Evolutionary conservation across 1,284 basidiomycete species (phyloP), one percentile per base, ranked within the genome.

Genomic region (Cutaneotrichosporon sp.): DNA sequence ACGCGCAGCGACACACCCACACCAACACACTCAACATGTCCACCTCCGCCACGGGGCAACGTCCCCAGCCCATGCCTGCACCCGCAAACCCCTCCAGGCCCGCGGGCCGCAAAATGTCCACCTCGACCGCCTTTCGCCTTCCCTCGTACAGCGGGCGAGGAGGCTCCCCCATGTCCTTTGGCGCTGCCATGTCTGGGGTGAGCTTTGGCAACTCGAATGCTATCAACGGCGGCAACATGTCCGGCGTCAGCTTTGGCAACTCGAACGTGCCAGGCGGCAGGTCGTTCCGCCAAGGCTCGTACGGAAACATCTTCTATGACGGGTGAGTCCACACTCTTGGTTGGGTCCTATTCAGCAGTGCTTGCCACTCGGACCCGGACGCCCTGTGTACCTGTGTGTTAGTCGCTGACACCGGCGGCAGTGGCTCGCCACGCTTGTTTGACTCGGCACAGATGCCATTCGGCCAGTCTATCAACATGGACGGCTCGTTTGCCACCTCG

Each of bases 381-480:
- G 11, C 16, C 38, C 38, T n/a, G 6, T 42, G 13, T 36, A 14
- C 38, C 38, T n/a, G 6, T 42, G 13, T 36, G 34, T 36, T 36
- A 13, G 34, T 9, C n/a, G 24, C 38, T 43, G 25, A 58, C 57
- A n/a, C 18, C 47, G 25, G 14, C 25, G 27, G 18, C 14, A 72
- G 74, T 31, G 65, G 73, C 60, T 73, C 74, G 18, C 73, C 72
- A 4, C 66, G 60, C 27, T 22, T 55, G 20, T 49, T 56, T 47
- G 68, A 76, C 61, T 73, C 75, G 22, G 69, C 74, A 1, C 68
- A 63, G n/a, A 66, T 72, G 25, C 69, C 69, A 14, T 77, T 76
- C 60, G 70, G 70, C 4, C 71, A 73, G 3, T 77, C 75, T 8
- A 72, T 78, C 63, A 74, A 65, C 54, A 78, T 78, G 77, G 77